Conservation (phyloP, 257 asterid genomes). For the Lithospermum erythrorhizon region DNA sequence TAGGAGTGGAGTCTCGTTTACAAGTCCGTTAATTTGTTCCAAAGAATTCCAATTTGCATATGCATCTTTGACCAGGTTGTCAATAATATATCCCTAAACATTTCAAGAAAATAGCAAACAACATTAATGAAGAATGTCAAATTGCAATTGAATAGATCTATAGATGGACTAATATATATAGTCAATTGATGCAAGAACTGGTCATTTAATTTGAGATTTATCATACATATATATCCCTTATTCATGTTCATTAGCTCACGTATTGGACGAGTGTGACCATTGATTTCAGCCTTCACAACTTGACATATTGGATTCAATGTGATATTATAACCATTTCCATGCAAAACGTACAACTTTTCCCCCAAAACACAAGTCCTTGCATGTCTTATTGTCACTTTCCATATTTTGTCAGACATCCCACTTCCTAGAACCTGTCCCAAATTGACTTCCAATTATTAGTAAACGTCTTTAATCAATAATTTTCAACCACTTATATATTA, state of each 20-base stretch:
- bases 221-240: conserved; percentile 14
- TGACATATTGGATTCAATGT: conserved; percentile 44
- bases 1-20: conserved; percentile 22
- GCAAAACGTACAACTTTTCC: conserved; percentile 27
- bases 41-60: conserved; percentile 40
- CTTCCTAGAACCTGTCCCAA: conserved; percentile 39
- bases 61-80: conserved; percentile 43
- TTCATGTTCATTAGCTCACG: conserved; percentile 16
- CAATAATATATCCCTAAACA: conserved; percentile 24
- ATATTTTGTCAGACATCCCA: conserved; percentile 68
- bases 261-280: conserved; percentile 20
- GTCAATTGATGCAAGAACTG: too few species aligned
- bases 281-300: conserved; percentile 27
- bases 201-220: too few species aligned
- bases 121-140: background rate
- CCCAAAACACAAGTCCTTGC: conserved; percentile 58
- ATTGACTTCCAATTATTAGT: background rate
- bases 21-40: conserved; percentile 33
- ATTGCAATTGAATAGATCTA: background rate
- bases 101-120: background rate
- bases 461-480: background rate
- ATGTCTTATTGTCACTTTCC: conserved; percentile 48
- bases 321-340: conserved; percentile 22
- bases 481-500: background rate
- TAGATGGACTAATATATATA: too few species aligned